Evolutionary conservation across 73 alveolate species (phyloP), one percentile per base, ranked within the genome.

Genomic region (Paramecium tetraurelia): DNA sequence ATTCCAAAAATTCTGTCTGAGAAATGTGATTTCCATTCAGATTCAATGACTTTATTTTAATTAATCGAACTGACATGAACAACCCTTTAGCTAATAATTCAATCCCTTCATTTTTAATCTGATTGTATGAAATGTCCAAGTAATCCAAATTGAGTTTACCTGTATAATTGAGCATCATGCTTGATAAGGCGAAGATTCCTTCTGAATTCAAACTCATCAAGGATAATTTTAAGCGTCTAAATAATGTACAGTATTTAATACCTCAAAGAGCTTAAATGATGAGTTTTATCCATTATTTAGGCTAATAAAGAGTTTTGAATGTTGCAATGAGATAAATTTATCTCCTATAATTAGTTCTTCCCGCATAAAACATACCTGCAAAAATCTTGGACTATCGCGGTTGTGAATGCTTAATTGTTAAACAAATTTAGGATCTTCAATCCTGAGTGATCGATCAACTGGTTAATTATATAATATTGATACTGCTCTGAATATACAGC

Each of bases 401-500:
- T 9, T 22, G 90, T 80, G 31, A 80, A 80, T 10, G 46, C 72
- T 44, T 41, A 41, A 80, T 80, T 80, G 21, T 80, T 44, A 27
- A 35, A 80, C 14, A 80, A 35, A 35, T 80, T 80, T 41, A 80
- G 12, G 7, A 21, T 20, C 44, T 48, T 43, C 57, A 80, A 43
- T 21, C 90, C 90, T 40, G 90, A 12, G n/a, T 80, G 90, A 44
- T 80, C 90, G 16, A 46, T 46, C 58, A 80, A 38, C 90, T 31
- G 57, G 24, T n/a, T 31, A 21, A 44, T 48, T 20, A 53, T n/a
- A 46, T 80, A 18, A 38, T 53, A 53, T 53, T 16, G 4, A 53
- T 80, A 80, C 90, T 44, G 90, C 70, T 80, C 46, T 80, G 18
- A 80, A 80, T 24, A 80, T 40, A 63, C 90, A 80, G 7, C 76